Evolutionary conservation across 495 filamentous ascomycete genomes (phyloP), one percentile per base, ranked within the genome.

Genomic region (Annulohypoxylon nitens): DNA sequence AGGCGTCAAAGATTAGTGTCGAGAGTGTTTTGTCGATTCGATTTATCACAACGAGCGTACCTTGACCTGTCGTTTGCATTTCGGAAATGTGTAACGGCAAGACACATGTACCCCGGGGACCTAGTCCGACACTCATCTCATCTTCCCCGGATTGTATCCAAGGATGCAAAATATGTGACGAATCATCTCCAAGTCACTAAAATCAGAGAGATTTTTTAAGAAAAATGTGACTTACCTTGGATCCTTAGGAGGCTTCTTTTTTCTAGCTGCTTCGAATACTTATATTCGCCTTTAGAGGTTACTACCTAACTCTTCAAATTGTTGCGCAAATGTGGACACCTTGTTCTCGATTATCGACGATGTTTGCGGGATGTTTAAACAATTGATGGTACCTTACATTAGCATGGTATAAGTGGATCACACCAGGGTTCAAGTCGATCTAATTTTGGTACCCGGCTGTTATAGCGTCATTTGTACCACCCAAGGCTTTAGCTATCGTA

Each of bases 301-400:
- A 18, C 9, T 55, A 48, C 11, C 16, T 12, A 50, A 10, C 12
- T 18, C 45, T 48, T 30, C 25, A 61, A 58, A 14, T 54, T 61
- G 37, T 66, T 23, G 43, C 45, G 33, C 18, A 4, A 20, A 25
- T 51, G n/a, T 47, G 18, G 47, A 53, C 11, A n/a, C 36, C 18
- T 23, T 55, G 61, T 61, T 30, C 58, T 48, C 33, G 20, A 33
- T 18, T 33, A 20, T 45, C 45, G 50, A 20, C 43, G 12, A 55
- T 6, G 41, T 47, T 41, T 37, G 45, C 45, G 36, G 50, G 48
- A 71, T 55, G 20, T 41, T 20, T 58, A 23, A 37, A 39, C 34
- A 14, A 33, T 36, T 7, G 14, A 26, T 33, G 51, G 70, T 67
- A 66, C 62, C 68, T 70, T 59, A 58, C 68, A 70, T 70, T 60